Evolutionary conservation across 1,284 basidiomycete species (phyloP), one percentile per base, ranked within the genome.

Genomic region (Boletus semigastroideus): DNA sequence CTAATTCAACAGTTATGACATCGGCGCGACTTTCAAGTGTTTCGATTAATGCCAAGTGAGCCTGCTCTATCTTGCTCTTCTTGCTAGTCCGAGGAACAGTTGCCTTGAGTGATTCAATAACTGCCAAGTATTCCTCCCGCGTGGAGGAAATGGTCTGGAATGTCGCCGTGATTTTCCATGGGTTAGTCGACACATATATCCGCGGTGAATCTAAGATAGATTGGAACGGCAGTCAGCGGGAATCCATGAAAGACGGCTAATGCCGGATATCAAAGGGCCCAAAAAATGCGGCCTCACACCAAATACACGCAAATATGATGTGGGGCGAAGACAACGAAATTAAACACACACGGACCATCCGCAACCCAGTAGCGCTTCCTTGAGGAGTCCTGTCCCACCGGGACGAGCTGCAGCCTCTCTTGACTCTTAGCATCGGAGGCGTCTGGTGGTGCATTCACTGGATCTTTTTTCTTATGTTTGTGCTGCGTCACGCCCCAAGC

Each of bases 401-500:
- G 90, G 47, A 78, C 54, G 42, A 88, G 72, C 55, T 81, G 78
- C 44, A 92, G 70, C 40, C 72, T 77, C 59, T 84, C 80, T 64
- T 80, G 80, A 61, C 82, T 87, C 53, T 76, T 74, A 19, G 83
- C 78, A 67, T 86, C 84, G 45, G 73, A 70, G 43, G 83, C 72
- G 31, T 78, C 75, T 28, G 81, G 78, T 38, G 80, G 78, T 5
- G 78, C 72, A 46, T 76, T 73, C 12, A 77, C 67, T 11, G 76
- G 71, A 57, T 87, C 84, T 53, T 80, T 81, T 72, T 90, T 91
- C 77, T 88, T 89, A 70, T 90, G 84, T 61, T 90, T 89, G 66
- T 84, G 84, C 60, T 87, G 85, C 50, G 81, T 78, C 62, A 90
- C 85, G 61, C 88, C 88, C 87, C 89, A 90, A 46, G 87, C 88